Evolutionary conservation across 1,139 yeast genomes (phyloP), one percentile per base, ranked within the genome.

Genomic region (Suhomyces wounanorum): DNA sequence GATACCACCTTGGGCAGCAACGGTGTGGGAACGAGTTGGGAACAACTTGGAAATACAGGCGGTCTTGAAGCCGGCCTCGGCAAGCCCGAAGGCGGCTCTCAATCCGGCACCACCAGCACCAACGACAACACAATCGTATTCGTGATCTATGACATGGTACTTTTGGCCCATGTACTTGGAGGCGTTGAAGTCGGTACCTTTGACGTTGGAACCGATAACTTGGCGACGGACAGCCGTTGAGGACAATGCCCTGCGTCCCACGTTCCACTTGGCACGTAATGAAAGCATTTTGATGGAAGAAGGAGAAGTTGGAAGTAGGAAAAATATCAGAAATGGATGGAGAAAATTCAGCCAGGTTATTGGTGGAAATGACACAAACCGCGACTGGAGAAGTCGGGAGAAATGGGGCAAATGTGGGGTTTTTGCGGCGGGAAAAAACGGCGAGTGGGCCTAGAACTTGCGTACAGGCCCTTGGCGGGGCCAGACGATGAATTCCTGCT

Each of bases 51-150:
- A 87, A 64, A 94, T 84, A 83, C 99, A 94, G 38, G 99, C 99
- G 49, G 97, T 94, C 75, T 94, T 94, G 80, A 80, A 94, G 45
- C 99, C 99, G 53, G 96, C 97, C 66, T 90, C 92, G 52, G 97
- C 97, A 56, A 94, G 82, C 56, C 99, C 99, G 63, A 92, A 94
- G 38, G 99, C 98, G 43, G 99, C 99, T 77, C 99, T 86, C 57
- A 94, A 80, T 68, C 99, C 99, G 45, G 99, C 99, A 70, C 99
- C 99, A 65, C 99, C 99, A 50, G 98, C 99, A 66, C 99, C 99
- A 51, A 94, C 94, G 56, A 94, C 99, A 50, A 94, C 84, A 79
- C 97, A 91, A 75, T 94, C 99, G 75, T 94, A 94, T 72, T 94
- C 98, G 72, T 94, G 99, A 75, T 94, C 96, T 60, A 92, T 85